Evolutionary conservation across 2,329 filamentous ascomycete species (phyloP).

Genomic region (Teratosphaeria pseudoeucalypti): DNA sequence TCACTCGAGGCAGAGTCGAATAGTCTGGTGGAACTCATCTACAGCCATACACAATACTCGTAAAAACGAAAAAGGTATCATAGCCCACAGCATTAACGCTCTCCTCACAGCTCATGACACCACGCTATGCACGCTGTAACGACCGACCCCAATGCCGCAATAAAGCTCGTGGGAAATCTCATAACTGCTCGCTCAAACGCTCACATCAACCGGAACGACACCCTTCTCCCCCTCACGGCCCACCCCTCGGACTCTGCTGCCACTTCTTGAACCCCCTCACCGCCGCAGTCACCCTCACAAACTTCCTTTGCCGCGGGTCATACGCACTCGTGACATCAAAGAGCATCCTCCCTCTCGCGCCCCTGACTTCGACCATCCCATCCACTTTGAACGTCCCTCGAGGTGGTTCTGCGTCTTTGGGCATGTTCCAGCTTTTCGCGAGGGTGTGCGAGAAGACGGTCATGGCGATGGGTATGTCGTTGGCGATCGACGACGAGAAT

Average conservation of each 20-base stretch:
- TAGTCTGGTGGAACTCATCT: neutral
- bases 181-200: neutral
- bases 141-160: neutral
- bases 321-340: conserved; percentile 38
- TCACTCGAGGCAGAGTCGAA: neutral
- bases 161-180: neutral
- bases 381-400: conserved; percentile 35
- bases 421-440: conserved; percentile 20
- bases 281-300: conserved; percentile 21
- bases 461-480: conserved; percentile 22
- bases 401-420: conserved; percentile 28
- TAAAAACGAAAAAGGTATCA: neutral
- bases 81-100: neutral
- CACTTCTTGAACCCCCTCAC: conserved; percentile 24
- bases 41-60: neutral
- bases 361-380: conserved; percentile 38
- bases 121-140: neutral
- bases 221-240: conserved; percentile 12
- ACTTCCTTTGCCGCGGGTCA: conserved; percentile 33
- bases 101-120: neutral
- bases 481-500: conserved; percentile 1
- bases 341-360: conserved; percentile 30
- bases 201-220: neutral
- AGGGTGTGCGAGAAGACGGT: conserved; percentile 17
- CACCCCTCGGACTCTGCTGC: conserved; percentile 31